phyloP scores from a whole-genome alignment of 176 grass and related monocot genomes.

The Lolium multiflorum region DNA sequence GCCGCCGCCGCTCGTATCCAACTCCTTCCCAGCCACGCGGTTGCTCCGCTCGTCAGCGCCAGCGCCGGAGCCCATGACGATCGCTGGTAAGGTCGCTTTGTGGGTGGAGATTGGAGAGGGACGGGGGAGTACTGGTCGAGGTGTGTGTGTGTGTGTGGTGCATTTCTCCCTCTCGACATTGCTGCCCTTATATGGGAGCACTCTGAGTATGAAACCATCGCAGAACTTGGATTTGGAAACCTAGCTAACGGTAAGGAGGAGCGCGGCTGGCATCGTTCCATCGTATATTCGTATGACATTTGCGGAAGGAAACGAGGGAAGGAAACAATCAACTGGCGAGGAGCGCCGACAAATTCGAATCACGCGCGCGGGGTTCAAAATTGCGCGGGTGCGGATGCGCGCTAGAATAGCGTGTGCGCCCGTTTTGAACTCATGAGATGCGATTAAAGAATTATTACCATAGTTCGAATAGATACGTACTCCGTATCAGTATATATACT shows the following conservation, averaged over 20 bases:
- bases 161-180: background rate
- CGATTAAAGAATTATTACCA: no score
- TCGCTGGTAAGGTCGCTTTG: background rate
- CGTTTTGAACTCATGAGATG: no score
- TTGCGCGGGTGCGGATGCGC: no score
- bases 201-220: background rate
- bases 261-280: background rate
- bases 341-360: no score
- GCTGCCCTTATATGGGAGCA: background rate
- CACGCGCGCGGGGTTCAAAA: no score
- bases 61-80: background rate
- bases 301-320: background rate
- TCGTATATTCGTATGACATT: background rate
- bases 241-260: background rate
- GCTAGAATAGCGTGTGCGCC: no score
- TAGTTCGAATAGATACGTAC: no score
- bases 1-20: background rate
- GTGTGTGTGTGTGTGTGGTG: background rate
- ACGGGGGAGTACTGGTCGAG: background rate
- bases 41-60: background rate
- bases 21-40: background rate
- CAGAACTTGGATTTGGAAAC: background rate
- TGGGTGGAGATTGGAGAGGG: slow-evolving; percentile 13
- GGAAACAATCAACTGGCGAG: no score
- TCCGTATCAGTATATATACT: no score